These are phyloP conservation scores for Volvariella volvacea DNA, from an alignment of 1,284 basidiomycete species.

Conservation along the genomic window DNA sequence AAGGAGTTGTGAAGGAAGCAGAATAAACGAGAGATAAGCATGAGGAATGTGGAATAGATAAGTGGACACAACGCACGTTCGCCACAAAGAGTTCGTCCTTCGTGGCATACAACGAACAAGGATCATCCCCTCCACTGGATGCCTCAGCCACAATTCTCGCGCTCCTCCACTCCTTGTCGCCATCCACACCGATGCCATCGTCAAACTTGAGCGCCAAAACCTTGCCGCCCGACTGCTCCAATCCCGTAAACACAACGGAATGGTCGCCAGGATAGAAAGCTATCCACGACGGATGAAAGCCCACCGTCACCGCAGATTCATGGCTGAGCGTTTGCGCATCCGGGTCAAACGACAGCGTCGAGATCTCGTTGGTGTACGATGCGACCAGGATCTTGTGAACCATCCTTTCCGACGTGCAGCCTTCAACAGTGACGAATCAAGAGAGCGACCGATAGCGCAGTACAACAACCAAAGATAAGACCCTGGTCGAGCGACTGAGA, in stretches of 20 bases:
- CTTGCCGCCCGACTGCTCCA: constrained; percentile 58
- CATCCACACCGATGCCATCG: constrained; percentile 23
- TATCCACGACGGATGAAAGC: constrained; percentile 67
- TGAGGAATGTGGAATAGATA: background rate
- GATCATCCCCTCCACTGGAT: constrained; percentile 50
- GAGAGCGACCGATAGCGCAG: no score
- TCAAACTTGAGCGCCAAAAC: constrained; percentile 49
- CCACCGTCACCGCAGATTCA: constrained; percentile 41
- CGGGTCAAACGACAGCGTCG: constrained; percentile 43
- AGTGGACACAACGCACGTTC: constrained; percentile 46
- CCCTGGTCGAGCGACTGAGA: no score
- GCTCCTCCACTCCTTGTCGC: constrained; percentile 19
- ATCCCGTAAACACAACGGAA: constrained; percentile 48
- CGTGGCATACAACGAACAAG: constrained; percentile 48
- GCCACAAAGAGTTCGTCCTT: constrained; percentile 50
- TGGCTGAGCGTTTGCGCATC: constrained; percentile 31
- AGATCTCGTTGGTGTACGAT: constrained; percentile 57
- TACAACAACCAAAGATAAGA: no score
- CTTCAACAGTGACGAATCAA: no score
- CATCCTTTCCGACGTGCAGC: constrained; percentile 17
- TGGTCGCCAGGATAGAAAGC: constrained; percentile 47
- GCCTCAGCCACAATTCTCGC: constrained; percentile 32
- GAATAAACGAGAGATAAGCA: background rate
- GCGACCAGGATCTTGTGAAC: constrained; percentile 48
- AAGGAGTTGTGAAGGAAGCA: background rate